A percentile compares a stretch with the other conserved stretches of the same genome.
phyloP scores from a whole-genome alignment of 352 stramenopile species.

The Pythium myriotylum region DNA sequence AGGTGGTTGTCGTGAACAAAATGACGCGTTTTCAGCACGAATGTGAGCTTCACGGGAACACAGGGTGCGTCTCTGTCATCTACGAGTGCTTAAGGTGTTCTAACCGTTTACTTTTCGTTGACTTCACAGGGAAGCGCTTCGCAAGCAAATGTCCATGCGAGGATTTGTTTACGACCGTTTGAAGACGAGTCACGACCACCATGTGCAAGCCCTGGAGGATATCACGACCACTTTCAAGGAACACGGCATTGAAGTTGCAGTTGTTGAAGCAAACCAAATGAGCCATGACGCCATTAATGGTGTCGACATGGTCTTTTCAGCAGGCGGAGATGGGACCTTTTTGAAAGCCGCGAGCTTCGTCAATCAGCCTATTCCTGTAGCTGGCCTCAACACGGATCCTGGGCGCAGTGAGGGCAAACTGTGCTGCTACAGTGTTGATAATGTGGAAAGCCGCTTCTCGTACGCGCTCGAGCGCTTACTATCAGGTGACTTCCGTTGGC shows the following conservation, averaged over 20 bases:
- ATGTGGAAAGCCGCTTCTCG: constrained; percentile 71
- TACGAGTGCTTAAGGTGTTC: too few relatives aligned
- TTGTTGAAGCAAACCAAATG: constrained; percentile 80
- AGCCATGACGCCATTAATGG: constrained; percentile 77
- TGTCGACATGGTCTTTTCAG: constrained; percentile 87
- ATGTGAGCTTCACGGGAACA: constrained; percentile 79
- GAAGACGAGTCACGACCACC: constrained; percentile 86
- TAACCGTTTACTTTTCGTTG: too few relatives aligned
- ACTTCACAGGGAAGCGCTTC: constrained; percentile 66
- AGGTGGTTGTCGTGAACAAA: constrained; percentile 88
- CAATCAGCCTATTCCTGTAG: constrained; percentile 83
- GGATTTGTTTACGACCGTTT: constrained; percentile 87
- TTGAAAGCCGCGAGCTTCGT: constrained; percentile 87
- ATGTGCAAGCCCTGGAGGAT: constrained; percentile 84
- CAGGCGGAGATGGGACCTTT: constrained; percentile 86
- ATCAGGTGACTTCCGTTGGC: constrained; percentile 78
- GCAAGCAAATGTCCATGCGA: constrained; percentile 91
- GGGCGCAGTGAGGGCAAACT: constrained; percentile 85
- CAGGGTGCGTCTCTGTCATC: constrained; percentile 39
- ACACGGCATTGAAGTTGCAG: constrained; percentile 62
- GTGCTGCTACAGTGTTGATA: constrained; percentile 87
- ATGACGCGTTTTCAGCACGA: constrained; percentile 89
- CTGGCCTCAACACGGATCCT: constrained; percentile 85
- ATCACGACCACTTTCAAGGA: constrained; percentile 81
- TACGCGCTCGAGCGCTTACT: constrained; percentile 70